These are phyloP conservation scores for Polyplosphaeria fusca DNA, from an alignment of 495 filamentous ascomycete species.

Conservation along the genomic window DNA sequence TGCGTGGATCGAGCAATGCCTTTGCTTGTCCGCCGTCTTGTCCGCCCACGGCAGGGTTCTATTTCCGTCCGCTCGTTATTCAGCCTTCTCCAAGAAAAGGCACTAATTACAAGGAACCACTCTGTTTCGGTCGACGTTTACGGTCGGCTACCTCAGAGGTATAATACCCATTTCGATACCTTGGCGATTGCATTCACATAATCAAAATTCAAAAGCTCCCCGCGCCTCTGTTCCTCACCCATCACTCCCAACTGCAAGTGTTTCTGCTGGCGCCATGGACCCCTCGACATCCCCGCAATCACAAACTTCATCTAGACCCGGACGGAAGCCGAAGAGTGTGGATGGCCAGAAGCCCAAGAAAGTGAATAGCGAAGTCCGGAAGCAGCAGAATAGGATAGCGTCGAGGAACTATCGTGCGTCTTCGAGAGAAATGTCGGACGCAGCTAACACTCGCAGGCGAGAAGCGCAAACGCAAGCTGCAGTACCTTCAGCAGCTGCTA, in stretches of 20 bases:
- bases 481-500: constrained; percentile 26
- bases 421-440: neutral
- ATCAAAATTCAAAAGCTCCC: constrained; percentile 5
- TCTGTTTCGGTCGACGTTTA: neutral
- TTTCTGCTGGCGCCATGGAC: constrained; percentile 21
- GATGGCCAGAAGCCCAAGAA: constrained; percentile 28
- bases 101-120: neutral
- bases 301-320: neutral
- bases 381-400: constrained; percentile 31
- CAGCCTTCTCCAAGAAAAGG: constrained; percentile 26
- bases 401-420: constrained; percentile 29
- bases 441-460: constrained; percentile 12
- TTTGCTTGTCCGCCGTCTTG: constrained; percentile 4
- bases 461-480: constrained; percentile 29
- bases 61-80: constrained; percentile 21
- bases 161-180: constrained; percentile 6
- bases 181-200: constrained; percentile 10
- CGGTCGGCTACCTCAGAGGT: neutral
- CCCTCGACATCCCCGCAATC: neutral
- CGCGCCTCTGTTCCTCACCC: neutral
- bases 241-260: neutral
- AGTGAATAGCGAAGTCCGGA: constrained; percentile 27
- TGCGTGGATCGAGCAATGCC: neutral
- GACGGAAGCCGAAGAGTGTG: constrained; percentile 1
- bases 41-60: neutral